Evolutionary conservation across 2,329 filamentous ascomycete genomes (phyloP), one percentile per base, ranked within the genome.

Genomic region (Xylaria sp.): DNA sequence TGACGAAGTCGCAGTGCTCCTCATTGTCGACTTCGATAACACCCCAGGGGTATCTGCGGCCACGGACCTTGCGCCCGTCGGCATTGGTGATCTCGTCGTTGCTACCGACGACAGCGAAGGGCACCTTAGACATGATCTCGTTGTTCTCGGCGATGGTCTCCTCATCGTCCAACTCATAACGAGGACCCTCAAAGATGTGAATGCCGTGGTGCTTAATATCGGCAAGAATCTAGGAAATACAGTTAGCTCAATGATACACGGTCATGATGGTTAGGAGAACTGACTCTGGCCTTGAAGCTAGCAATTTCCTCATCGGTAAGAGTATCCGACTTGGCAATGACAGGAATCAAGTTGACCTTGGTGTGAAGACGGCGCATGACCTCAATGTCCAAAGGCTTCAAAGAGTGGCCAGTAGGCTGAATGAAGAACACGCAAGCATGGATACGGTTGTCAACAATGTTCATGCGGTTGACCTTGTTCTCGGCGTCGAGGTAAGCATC

Each of bases 401-500:
- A 82, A 39, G 94, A 96, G 83, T 99, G 94, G 63, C 94, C 94
- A 37, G 94, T 99, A 67, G 94, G 94, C 80, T 99, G 93, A 71
- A 99, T 97, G 82, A 99, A 99, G 86, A 97, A 99, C 65, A 99
- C 94, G 72, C 95, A 97, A 59, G 94, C 94, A 72, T 99, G 94
- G 65, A 99, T 95, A 71, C 94, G 90, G 84, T 97, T 99, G 80
- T 99, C 94, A 65, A 99, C 89, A 76, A 97, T 97, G 84, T 99
- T 99, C 88, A 97, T 96, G 72, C 94, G 91, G 83, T 99, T 99
- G 76, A 99, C 92, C 86, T 97, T 99, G 87, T 99, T 99, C 85
- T 99, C 94, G 51, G 94, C 93, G 78, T 99, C 94, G 61, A 99
- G 84, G 78, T 97, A 99, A 57, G 94, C 92, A 78, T 99, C 94